phyloP scores from a whole-genome alignment of 2,329 filamentous ascomycete species.

The Simplicillium sp. region DNA sequence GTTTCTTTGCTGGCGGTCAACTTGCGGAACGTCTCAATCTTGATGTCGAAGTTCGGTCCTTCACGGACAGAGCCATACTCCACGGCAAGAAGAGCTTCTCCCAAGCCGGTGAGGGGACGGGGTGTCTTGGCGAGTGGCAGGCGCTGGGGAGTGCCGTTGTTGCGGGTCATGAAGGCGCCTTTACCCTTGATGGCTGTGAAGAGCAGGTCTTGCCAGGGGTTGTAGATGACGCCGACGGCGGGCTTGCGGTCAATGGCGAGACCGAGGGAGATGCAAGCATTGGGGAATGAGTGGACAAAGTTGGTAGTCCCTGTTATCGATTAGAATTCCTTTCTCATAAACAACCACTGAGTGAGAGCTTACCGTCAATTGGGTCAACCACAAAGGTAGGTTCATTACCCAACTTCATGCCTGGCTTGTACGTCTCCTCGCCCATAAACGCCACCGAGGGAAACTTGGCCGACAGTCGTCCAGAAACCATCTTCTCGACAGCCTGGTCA shows the following conservation, averaged over 20 bases:
- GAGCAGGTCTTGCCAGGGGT: constrained; percentile 61
- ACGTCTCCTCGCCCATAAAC: constrained; percentile 72
- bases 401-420: constrained; percentile 54
- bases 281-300: constrained; percentile 68
- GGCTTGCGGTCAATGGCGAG: constrained; percentile 54
- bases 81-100: constrained; percentile 53
- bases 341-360: neutral
- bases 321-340: neutral
- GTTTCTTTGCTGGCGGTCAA: constrained; percentile 47
- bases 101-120: constrained; percentile 50
- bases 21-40: constrained; percentile 54
- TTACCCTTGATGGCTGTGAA: constrained; percentile 59
- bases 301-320: constrained; percentile 49
- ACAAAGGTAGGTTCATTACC: constrained; percentile 65
- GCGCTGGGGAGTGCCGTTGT: constrained; percentile 24
- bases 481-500: constrained; percentile 55
- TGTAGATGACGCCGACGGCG: constrained; percentile 67
- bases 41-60: constrained; percentile 63
- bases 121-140: constrained; percentile 36
- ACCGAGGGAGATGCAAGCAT: constrained; percentile 69
- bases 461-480: constrained; percentile 45
- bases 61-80: constrained; percentile 66
- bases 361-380: constrained; percentile 72
- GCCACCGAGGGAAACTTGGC: constrained; percentile 43
- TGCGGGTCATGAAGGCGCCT: constrained; percentile 52